phyloP scores from a whole-genome alignment of 305 asterid species.

The Fraxinus albicans region DNA sequence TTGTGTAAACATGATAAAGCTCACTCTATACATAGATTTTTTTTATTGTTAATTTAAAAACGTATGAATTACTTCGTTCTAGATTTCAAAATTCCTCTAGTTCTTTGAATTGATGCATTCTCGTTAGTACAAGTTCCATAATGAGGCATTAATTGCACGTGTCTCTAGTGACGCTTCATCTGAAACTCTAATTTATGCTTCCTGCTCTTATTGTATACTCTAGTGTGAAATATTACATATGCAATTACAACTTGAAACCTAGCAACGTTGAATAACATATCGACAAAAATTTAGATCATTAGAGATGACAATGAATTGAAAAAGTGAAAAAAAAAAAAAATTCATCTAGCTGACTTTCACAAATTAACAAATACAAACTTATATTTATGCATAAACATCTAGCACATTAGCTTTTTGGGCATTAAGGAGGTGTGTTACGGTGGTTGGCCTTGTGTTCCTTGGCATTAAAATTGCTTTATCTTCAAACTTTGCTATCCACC shows the following conservation, averaged over 20 bases:
- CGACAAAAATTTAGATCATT: too few species aligned
- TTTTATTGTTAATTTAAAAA: background rate
- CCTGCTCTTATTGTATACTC: background rate
- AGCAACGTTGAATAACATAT: background rate
- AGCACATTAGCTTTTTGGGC: constrained; percentile 40
- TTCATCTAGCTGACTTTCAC: background rate
- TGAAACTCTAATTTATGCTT: background rate
- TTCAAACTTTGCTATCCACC: constrained; percentile 69
- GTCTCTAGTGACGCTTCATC: background rate
- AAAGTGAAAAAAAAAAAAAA: too few species aligned
- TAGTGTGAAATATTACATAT: background rate
- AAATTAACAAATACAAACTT: background rate
- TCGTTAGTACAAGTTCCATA: background rate
- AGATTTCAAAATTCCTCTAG: background rate
- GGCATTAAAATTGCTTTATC: constrained; percentile 66
- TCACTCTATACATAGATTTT: constrained; percentile 18
- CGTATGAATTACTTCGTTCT: background rate
- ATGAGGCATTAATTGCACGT: background rate
- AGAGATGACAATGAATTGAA: background rate
- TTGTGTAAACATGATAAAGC: background rate
- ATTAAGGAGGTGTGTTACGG: constrained; percentile 62
- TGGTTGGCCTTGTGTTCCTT: constrained; percentile 59
- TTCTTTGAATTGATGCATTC: background rate
- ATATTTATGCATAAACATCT: background rate
- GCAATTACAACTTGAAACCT: background rate